These are phyloP conservation scores for Verticillium longisporum DNA, from an alignment of 2,329 filamentous ascomycete species.

Conservation along the genomic window DNA sequence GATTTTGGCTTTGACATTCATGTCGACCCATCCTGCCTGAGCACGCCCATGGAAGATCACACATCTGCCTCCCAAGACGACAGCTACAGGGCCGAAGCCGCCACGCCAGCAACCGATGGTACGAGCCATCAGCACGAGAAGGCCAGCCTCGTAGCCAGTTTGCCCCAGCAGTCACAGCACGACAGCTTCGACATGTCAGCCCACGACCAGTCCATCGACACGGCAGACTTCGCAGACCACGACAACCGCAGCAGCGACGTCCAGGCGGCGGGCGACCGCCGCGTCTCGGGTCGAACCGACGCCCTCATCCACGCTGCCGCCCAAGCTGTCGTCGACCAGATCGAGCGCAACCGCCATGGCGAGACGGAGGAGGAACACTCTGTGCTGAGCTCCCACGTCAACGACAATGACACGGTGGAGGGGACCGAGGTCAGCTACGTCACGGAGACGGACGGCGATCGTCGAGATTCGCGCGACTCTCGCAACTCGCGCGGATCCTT, in stretches of 20 bases:
- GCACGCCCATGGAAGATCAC: constrained; percentile 32
- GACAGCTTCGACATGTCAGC: constrained; percentile 5
- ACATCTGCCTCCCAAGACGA: constrained; percentile 8
- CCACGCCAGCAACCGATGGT: not conserved
- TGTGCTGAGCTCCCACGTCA: constrained; percentile 21
- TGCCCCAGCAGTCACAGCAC: not conserved
- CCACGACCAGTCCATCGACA: constrained; percentile 2
- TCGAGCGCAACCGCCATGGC: constrained; percentile 26
- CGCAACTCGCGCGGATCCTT: constrained; percentile 2
- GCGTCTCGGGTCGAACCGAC: constrained; percentile 38
- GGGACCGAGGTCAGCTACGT: constrained; percentile 19
- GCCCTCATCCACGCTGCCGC: constrained; percentile 47
- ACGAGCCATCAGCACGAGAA: not conserved
- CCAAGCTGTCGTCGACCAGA: constrained; percentile 40
- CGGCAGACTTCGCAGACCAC: not conserved
- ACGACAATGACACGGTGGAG: constrained; percentile 18
- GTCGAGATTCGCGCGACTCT: not conserved
- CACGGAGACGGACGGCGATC: constrained; percentile 15
- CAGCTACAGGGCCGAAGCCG: not conserved
- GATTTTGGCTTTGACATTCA: constrained; percentile 41
- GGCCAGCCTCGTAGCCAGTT: not conserved
- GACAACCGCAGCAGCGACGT: not conserved
- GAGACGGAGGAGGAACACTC: constrained; percentile 17
- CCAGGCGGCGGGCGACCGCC: constrained; percentile 11
- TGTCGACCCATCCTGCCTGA: constrained; percentile 38